Base-by-base conservation (phyloP, 75 land plant species). In the Sequoia sempervirens region DNA sequence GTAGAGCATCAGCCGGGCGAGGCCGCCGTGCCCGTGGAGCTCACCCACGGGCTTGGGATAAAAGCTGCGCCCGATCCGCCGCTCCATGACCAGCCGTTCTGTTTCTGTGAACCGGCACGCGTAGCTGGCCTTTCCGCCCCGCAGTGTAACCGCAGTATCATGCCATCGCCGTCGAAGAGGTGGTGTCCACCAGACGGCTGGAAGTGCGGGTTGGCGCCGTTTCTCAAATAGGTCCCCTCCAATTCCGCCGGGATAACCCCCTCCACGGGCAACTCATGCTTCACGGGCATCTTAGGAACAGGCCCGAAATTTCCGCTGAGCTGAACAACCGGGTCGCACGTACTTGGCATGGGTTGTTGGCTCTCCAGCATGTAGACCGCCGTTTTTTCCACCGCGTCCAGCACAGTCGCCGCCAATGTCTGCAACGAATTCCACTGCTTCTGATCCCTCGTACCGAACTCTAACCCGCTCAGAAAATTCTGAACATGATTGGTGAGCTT, bases 141-240 rank as follows among this genome's bases (percentile, higher is more conserved):
- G 20, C 5, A 91, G 54, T 23, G 15, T 80, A 15, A 93, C 92
- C 30, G 94, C 96, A 79, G 97, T 47, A 94, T 85, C 96, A 93
- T 94, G 14, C 94, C 93, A 81, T 94, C 96, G 2, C 94, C 96
- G 84, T 94, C 96, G 80, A 94, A 94, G n/a, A 92, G 80, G 79
- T 94, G 96, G 92, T 96, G 93, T 2, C 93, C 89, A 23, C 81
- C 91, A 8, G 75, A 18, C 8, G 98, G 96, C 30, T 56, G 18
- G 83, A 87, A 89, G 81, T 53, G 43, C 5, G 93, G 93, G 78
- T 95, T 95, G 17, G 92, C 92, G 4, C 97, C 97, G 75, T 96
- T 96, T 61, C 98, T 88, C 40, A 92, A 45, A 80, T 94, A 95
- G 13, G 89, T 88, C 0, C 61, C 97, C 13, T 75, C 53, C 28